Base-by-base conservation (phyloP, 176 grass and related monocot genomes). In the Panicum miliaceum region DNA sequence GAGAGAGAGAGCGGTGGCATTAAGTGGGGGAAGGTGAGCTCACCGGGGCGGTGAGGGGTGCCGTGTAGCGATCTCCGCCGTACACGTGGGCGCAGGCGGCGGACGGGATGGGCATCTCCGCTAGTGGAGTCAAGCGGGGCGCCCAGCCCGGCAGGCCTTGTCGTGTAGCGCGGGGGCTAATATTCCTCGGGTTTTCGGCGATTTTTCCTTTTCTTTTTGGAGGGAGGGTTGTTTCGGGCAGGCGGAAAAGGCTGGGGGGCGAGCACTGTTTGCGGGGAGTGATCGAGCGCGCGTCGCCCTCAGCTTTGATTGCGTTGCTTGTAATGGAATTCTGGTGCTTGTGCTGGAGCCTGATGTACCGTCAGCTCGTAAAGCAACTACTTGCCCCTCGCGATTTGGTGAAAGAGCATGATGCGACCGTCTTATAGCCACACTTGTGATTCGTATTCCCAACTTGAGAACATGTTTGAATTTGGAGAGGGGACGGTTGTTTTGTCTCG, bases 51-150 rank as follows among this genome's bases (percentile, higher is more conserved):
- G 25, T 6, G 69, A 84, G 3, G 6, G 12, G 1, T 2, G 76
- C 56, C 76, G 80, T 84, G 92, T 76, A 74, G 20, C 23, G 37
- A 92, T 92, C 84, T n/a, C 1, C 5, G 76, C 61, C 87, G 89
- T 94, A 61, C 86, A 92, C 89, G 92, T 87, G 86, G 84, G 62
- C 2, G 8, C 47, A 3, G 79, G 68, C 50, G 52, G 77, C 64
- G 76, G 70, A 71, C 52, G 19, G 63, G 57, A 84, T 70, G 61
- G 54, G 92, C 87, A 94, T 94, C 92, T 94, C 75, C 75, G 77
- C 43, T 56, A 71, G 88, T 45, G 86, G 78, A 87, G 4, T 86
- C 83, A 71, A 75, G 67, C 84, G 35, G 67, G 69, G 40, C 74
- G 57, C 81, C 65, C 58, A 84, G 76, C 25, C 25, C 75, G 81